Conservation (phyloP, 805 yeast species). For the Spathaspora sp. region DNA sequence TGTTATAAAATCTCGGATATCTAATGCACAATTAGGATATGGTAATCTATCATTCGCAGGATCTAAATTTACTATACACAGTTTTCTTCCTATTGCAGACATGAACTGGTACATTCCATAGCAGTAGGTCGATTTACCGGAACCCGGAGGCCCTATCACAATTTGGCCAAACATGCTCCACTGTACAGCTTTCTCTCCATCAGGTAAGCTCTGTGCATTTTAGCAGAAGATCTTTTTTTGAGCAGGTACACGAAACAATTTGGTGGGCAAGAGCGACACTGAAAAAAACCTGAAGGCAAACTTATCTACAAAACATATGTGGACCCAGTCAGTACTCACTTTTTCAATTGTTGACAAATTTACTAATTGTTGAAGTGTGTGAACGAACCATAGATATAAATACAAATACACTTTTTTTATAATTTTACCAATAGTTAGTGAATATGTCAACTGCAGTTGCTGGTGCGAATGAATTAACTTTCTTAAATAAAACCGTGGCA, state of each 20-base stretch:
- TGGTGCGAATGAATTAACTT: conserved; percentile 22
- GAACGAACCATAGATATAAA: no score
- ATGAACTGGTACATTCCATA: conserved; percentile 89
- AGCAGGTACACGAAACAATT: neutral
- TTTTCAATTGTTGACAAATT: neutral
- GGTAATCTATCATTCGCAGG: conserved; percentile 79
- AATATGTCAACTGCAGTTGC: conserved; percentile 1
- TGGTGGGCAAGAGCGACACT: neutral
- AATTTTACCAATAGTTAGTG: no score
- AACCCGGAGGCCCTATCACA: conserved; percentile 97
- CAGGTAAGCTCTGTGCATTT: neutral
- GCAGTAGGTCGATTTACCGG: conserved; percentile 95
- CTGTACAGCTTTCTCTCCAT: neutral
- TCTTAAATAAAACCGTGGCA: conserved; percentile 59
- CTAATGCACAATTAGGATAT: conserved; percentile 66
- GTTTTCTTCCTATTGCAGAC: conserved; percentile 89
- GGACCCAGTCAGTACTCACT: neutral
- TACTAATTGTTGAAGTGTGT: no score
- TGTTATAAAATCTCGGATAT: conserved; percentile 72
- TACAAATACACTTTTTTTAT: no score
- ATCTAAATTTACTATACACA: conserved; percentile 82
- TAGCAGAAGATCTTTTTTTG: neutral
- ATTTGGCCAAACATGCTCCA: conserved; percentile 70
- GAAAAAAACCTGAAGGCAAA: neutral
- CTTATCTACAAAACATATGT: neutral